Conservation (phyloP, 2,329 filamentous ascomycete species). For the Didymella glomerata region DNA sequence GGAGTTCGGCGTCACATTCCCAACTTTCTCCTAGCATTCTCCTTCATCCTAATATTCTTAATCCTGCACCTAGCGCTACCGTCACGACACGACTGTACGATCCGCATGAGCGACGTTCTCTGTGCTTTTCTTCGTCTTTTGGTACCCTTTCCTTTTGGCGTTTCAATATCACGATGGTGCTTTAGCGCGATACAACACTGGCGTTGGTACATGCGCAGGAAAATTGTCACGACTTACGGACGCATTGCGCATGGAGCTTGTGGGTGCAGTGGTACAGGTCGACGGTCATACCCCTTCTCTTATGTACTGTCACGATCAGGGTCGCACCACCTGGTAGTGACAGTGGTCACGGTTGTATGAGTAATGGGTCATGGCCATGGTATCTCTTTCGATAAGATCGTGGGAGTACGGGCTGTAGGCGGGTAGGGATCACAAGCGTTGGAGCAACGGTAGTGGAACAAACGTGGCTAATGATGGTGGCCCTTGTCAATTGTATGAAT, state of each 20-base stretch:
- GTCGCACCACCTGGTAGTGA: slow-evolving; percentile 3
- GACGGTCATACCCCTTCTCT: slow-evolving; percentile 40
- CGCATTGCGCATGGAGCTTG: slow-evolving; percentile 44
- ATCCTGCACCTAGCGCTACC: slow-evolving; percentile 34
- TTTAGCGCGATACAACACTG: slow-evolving; percentile 29
- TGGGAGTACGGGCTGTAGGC: slow-evolving; percentile 12
- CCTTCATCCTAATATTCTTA: slow-evolving; percentile 35
- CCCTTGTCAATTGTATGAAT: slow-evolving; percentile 50
- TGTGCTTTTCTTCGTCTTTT: slow-evolving; percentile 20
- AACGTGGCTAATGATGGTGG: slow-evolving; percentile 41
- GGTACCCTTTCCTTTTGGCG: slow-evolving; percentile 13
- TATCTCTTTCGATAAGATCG: slow-evolving; percentile 15
- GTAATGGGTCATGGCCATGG: slow-evolving; percentile 39
- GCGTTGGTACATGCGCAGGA: slow-evolving; percentile 29
- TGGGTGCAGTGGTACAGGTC: slow-evolving; percentile 29
- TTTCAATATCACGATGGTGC: slow-evolving; percentile 14
- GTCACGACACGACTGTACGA: slow-evolving; percentile 38
- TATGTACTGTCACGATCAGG: slow-evolving; percentile 32
- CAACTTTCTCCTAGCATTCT: slow-evolving; percentile 15
- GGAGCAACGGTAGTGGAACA: slow-evolving; percentile 14
- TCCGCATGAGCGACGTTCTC: slow-evolving; percentile 35
- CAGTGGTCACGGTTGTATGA: slow-evolving; percentile 39
- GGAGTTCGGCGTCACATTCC: slow-evolving; percentile 15
- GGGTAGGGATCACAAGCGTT: slow-evolving; percentile 20
- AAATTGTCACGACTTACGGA: slow-evolving; percentile 26